A percentile compares a stretch with the other conserved stretches of the same genome.
phyloP scores from a whole-genome alignment of 1,284 basidiomycete genomes.

The Rhodotorula mucilaginosa region DNA sequence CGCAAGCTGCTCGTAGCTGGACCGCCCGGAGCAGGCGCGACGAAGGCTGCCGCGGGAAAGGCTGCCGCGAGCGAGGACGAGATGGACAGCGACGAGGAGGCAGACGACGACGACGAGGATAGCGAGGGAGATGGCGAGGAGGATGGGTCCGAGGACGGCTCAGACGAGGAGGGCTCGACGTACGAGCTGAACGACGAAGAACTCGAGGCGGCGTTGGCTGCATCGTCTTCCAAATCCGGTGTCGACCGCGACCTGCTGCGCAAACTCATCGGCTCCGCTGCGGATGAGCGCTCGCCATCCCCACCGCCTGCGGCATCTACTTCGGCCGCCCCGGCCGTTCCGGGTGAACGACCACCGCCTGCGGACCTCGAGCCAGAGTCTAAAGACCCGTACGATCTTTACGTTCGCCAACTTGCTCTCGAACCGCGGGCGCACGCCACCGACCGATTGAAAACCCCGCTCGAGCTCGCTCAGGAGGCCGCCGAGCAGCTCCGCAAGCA shows the following conservation, averaged over 20 bases:
- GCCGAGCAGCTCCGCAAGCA: slow-evolving; percentile 82
- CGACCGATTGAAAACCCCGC: slow-evolving; percentile 93
- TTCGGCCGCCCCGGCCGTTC: neutral
- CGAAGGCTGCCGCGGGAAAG: neutral
- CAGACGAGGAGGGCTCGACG: slow-evolving; percentile 17
- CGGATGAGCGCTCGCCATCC: slow-evolving; percentile 20
- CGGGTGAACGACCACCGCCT: slow-evolving; percentile 12
- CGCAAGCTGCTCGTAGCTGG: slow-evolving; percentile 66
- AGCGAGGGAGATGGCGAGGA: slow-evolving; percentile 49
- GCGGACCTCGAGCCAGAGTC: slow-evolving; percentile 23
- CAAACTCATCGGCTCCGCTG: slow-evolving; percentile 40
- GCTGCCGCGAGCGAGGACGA: slow-evolving; percentile 9
- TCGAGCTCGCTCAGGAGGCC: slow-evolving; percentile 84
- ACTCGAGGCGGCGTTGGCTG: slow-evolving; percentile 38
- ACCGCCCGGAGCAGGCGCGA: slow-evolving; percentile 7
- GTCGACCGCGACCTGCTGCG: slow-evolving; percentile 44
- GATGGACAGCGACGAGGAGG: slow-evolving; percentile 17
- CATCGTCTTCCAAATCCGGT: slow-evolving; percentile 27
- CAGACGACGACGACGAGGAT: slow-evolving; percentile 32
- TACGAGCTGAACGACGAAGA: slow-evolving; percentile 37
- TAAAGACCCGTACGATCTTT: slow-evolving; percentile 69
- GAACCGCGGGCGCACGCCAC: slow-evolving; percentile 92
- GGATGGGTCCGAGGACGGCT: neutral
- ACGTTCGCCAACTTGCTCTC: slow-evolving; percentile 87
- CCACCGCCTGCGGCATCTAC: slow-evolving; percentile 9